Conservation (phyloP, 768 basidiomycete species). For the Lactarius vividus region DNA sequence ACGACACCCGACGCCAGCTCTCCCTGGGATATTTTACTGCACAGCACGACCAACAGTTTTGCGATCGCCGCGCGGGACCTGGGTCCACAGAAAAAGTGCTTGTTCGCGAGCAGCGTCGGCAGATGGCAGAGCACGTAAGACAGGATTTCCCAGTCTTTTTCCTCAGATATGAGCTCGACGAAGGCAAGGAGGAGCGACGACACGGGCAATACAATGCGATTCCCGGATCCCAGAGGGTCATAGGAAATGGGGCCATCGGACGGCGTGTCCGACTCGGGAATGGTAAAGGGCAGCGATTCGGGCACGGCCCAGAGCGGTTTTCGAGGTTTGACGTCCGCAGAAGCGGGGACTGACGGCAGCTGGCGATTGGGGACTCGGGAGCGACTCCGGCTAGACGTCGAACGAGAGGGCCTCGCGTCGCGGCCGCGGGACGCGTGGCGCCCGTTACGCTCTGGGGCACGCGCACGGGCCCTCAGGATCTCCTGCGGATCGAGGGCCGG, state of each 20-base stretch:
- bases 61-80: constrained; percentile 63
- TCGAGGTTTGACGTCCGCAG: constrained; percentile 35
- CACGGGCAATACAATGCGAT: constrained; percentile 57
- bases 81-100: constrained; percentile 94
- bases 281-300: constrained; percentile 57
- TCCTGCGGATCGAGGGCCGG: constrained; percentile 16
- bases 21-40: constrained; percentile 58
- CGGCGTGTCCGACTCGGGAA: constrained; percentile 55
- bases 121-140: constrained; percentile 91
- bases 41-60: constrained; percentile 62
- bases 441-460: constrained; percentile 27
- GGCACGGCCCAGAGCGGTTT: constrained; percentile 67
- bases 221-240: constrained; percentile 48
- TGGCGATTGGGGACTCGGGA: constrained; percentile 49
- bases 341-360: constrained; percentile 30
- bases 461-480: constrained; percentile 23
- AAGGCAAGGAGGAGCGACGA: constrained; percentile 70
- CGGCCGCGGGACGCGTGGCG: constrained; percentile 28
- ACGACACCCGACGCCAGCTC: constrained; percentile 56
- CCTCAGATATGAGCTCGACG: constrained; percentile 63
- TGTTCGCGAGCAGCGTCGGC: constrained; percentile 89
- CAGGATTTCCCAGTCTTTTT: constrained; percentile 88
- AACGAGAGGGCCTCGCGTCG: constrained; percentile 25
- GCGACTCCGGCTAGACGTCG: constrained; percentile 27
- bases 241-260: constrained; percentile 69